phyloP scores from a whole-genome alignment of 192 early-diverging fungal species.

The Backusella circina region DNA sequence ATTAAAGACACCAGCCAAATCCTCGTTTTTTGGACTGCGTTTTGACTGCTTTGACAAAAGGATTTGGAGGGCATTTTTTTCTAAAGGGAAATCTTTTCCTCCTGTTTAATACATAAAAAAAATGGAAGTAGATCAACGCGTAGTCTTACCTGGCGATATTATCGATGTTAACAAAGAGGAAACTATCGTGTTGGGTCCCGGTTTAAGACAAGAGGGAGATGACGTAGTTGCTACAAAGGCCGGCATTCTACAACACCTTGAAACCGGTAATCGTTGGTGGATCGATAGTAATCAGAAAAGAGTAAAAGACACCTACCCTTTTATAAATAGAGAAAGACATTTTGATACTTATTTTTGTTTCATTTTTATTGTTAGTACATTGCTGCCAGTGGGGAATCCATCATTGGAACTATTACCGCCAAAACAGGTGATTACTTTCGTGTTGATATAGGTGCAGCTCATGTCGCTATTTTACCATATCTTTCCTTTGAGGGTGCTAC shows the following conservation, averaged over 20 bases:
- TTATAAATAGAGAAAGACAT: no score
- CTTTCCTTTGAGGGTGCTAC: conserved; percentile 95
- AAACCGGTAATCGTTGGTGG: conserved; percentile 57
- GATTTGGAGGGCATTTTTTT: no score
- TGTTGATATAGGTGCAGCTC: conserved; percentile 93
- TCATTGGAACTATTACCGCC: conserved; percentile 76
- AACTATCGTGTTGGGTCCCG: conserved; percentile 74
- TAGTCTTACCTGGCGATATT: conserved; percentile 56
- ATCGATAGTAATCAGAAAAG: conserved; percentile 77
- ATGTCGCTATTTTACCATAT: conserved; percentile 70
- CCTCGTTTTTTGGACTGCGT: no score
- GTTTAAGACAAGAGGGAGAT: conserved; percentile 67
- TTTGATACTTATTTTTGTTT: no score
- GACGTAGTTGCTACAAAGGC: conserved; percentile 65
- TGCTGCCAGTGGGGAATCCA: conserved; percentile 78
- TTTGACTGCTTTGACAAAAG: no score
- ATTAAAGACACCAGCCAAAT: no score
- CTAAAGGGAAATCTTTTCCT: neutral
- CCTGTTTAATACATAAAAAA: neutral
- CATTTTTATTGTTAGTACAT: conserved; percentile 66
- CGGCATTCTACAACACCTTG: conserved; percentile 62
- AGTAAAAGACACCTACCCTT: conserved; percentile 40
- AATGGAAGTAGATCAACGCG: conserved; percentile 15
- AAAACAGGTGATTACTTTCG: conserved; percentile 74
- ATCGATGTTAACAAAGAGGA: conserved; percentile 29